Evolutionary conservation across 2,329 filamentous ascomycete species (phyloP).

Genomic region (Dendryphion nanum): DNA sequence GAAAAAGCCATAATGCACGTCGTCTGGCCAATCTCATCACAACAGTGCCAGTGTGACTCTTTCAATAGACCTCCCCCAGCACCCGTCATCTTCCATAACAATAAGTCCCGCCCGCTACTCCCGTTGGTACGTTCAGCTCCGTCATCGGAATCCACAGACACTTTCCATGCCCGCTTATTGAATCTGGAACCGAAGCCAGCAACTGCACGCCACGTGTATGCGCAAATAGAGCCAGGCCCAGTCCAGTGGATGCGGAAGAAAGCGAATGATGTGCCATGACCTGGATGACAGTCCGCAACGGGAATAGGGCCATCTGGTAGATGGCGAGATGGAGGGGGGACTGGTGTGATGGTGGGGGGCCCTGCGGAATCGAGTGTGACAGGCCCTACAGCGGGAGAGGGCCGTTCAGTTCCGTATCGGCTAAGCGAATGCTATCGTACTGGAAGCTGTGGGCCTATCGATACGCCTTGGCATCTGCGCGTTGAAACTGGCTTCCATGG

Average conservation of each 20-base stretch:
- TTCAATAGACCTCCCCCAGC: conserved; percentile 1
- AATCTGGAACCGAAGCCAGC: conserved; percentile 25
- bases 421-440: conserved; percentile 30
- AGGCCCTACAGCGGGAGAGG: conserved; percentile 32
- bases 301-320: conserved; percentile 1
- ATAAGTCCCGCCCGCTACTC: conserved; percentile 1
- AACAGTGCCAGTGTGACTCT: conserved; percentile 5
- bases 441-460: conserved; percentile 23
- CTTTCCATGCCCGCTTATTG: conserved; percentile 15
- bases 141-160: conserved; percentile 17
- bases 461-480: conserved; percentile 28
- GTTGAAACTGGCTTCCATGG: conserved; percentile 36
- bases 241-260: conserved; percentile 12
- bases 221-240: conserved; percentile 16
- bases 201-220: conserved; percentile 38
- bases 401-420: conserved; percentile 26
- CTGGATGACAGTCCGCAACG: conserved; percentile 8
- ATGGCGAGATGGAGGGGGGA: conserved; percentile 18
- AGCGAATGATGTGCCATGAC: conserved; percentile 18
- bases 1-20: conserved; percentile 8
- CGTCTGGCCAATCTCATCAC: conserved; percentile 2
- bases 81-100: neutral
- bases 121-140: conserved; percentile 12
- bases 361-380: conserved; percentile 21
- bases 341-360: conserved; percentile 9